A percentile compares a stretch with the other conserved stretches of the same genome.
phyloP scores from a whole-genome alignment of 371 early-diverging fungal species.

The Capillidium rhysosporum region DNA sequence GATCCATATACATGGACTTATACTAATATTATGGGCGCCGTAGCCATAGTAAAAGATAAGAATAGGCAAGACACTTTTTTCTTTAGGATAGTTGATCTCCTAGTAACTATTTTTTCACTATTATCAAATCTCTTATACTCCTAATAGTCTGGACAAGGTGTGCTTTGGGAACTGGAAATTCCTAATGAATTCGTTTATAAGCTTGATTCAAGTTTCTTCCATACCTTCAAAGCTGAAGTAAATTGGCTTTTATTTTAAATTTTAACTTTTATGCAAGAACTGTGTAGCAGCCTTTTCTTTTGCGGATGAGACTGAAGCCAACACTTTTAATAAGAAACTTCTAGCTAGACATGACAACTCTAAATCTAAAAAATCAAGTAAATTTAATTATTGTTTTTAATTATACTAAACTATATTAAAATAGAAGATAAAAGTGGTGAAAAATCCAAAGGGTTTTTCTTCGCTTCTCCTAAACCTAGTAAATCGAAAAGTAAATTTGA shows the following conservation, averaged over 20 bases:
- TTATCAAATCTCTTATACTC: not conserved
- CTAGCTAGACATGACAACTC: constrained; percentile 19
- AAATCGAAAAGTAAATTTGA: constrained; percentile 29
- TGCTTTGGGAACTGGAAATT: constrained; percentile 69
- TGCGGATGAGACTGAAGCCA: constrained; percentile 66
- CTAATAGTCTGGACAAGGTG: constrained; percentile 21
- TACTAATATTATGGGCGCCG: constrained; percentile 52
- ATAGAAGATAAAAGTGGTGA: constrained; percentile 2
- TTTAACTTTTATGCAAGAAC: constrained; percentile 18
- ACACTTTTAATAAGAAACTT: constrained; percentile 47
- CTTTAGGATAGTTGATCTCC: constrained; percentile 55
- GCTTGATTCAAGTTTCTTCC: constrained; percentile 56
- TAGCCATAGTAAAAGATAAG: constrained; percentile 41
- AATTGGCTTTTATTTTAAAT: constrained; percentile 6
- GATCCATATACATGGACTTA: constrained; percentile 48
- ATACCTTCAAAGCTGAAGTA: constrained; percentile 67
- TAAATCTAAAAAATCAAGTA: constrained; percentile 1
- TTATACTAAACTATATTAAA: not conserved
- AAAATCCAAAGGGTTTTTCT: constrained; percentile 12
- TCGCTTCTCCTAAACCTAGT: constrained; percentile 16
- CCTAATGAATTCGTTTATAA: constrained; percentile 50
- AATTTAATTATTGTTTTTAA: constrained; percentile 5
- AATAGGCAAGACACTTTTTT: constrained; percentile 34
- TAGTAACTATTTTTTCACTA: constrained; percentile 19
- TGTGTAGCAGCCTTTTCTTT: constrained; percentile 66